Evolutionary conservation across 169 alveolate genomes (phyloP).

Genomic region (Plasmodium cynomolgi): DNA sequence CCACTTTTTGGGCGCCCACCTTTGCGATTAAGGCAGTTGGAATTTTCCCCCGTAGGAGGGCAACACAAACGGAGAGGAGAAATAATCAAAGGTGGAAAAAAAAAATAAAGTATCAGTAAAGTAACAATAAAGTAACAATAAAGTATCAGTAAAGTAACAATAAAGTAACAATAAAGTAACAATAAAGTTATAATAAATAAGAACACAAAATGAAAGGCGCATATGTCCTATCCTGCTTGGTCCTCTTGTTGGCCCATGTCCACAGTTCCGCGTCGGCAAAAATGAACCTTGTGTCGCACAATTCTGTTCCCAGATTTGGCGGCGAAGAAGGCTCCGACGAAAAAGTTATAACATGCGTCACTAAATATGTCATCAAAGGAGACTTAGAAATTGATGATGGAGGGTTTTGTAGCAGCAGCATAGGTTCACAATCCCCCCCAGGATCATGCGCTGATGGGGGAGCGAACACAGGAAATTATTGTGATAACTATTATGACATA

Average conservation of each 20-base stretch:
- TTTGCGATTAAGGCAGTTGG: not conserved
- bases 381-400: conserved; percentile 59
- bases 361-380: conserved; percentile 38
- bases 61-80: not conserved
- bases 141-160: not conserved
- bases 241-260: not conserved
- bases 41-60: not conserved
- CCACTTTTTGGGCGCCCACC: not conserved
- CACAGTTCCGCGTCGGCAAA: not conserved
- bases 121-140: not conserved
- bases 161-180: not conserved
- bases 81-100: not conserved
- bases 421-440: not conserved
- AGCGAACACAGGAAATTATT: conserved; percentile 19
- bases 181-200: not conserved
- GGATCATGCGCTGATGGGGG: conserved; percentile 8
- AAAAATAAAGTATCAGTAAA: not conserved
- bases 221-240: not conserved
- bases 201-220: conserved; percentile 12
- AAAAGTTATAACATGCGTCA: conserved; percentile 37
- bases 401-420: conserved; percentile 26
- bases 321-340: not conserved
- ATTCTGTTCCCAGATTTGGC: conserved; percentile 3
- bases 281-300: conserved; percentile 26
- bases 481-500: conserved; percentile 65